Base-by-base conservation (phyloP, 1,284 basidiomycete species). In the Ganoderma multipileum region DNA sequence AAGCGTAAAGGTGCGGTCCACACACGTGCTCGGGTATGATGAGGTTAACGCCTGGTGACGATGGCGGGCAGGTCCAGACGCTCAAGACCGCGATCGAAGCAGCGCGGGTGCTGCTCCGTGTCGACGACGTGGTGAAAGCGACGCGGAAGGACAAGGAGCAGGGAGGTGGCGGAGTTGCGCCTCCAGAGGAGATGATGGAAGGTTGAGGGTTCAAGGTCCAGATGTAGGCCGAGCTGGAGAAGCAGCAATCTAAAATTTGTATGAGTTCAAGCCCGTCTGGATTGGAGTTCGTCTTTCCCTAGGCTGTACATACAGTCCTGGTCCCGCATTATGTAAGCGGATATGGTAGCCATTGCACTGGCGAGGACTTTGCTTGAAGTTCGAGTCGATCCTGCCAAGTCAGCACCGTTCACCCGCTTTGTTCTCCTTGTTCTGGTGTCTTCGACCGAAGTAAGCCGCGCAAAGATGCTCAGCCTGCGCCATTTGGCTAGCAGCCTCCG, bases 61-160 rank as follows among this genome's bases (percentile, higher is more conserved):
- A 26, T n/a, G 38, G 38, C 1, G 23, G 26, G 26, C 70, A 91
- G 92, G 93, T 98, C 63, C 97, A 99, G 86, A 99, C 93, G 23
- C 84, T 98, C 78, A 99, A 99, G 88, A 99, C 97, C 12, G 97
- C 97, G 20, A 93, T 99, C 74, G 96, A 99, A 87, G 92, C 78
- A 33, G 94, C 97, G 0, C 94, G 95, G 18, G 91, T 99, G 82
- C 84, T 98, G 14, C 87, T 99, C 18, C 91, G 97, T 44, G 96
- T 99, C 2, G 97, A 99, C 79, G 96, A 99, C 77, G 95, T 98
- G 65, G 95, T 97, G 14, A 93, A 94, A 75, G 96, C 95, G 20
- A 86, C 90, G 39, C 86, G 92, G 68, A 91, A 91, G 77, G 91
- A 92, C 38, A 83, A 83, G 73, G 89, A 89, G 66, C 84, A 86